These are phyloP conservation scores for Cadophora malorum DNA, from an alignment of 2,329 filamentous ascomycete species.

Conservation along the genomic window DNA sequence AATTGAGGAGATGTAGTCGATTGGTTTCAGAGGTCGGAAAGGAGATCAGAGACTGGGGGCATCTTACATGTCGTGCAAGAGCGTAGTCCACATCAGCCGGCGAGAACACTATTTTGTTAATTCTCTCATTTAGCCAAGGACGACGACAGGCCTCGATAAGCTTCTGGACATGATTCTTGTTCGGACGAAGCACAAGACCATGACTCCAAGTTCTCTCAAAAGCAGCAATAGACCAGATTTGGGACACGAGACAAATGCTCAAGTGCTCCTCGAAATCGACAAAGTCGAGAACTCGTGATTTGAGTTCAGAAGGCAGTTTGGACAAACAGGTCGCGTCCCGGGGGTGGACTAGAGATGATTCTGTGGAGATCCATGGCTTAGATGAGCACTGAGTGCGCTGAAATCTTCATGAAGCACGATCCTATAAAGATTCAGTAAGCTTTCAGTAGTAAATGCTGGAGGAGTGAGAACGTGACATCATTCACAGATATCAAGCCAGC, in stretches of 20 bases:
- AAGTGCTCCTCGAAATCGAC: not conserved
- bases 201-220: not conserved
- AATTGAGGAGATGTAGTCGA: not conserved
- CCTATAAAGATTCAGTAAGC: not conserved
- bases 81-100: not conserved
- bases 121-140: not conserved
- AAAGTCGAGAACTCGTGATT: not conserved
- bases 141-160: not conserved
- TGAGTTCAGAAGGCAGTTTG: conserved; percentile 1
- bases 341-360: not conserved
- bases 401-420: not conserved
- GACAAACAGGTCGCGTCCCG: not conserved
- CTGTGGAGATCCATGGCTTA: not conserved
- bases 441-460: not conserved
- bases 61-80: not conserved
- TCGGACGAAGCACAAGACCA: not conserved
- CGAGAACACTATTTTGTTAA: not conserved
- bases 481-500: too few relatives aligned
- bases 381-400: too few relatives aligned
- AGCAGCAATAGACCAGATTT: not conserved
- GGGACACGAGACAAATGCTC: not conserved
- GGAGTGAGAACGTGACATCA: too few relatives aligned
- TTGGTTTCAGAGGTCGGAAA: not conserved
- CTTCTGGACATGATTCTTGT: not conserved
- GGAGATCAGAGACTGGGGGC: not conserved